Base-by-base conservation (phyloP, 2,329 filamentous ascomycete genomes). In the Cladosporium sp. region DNA sequence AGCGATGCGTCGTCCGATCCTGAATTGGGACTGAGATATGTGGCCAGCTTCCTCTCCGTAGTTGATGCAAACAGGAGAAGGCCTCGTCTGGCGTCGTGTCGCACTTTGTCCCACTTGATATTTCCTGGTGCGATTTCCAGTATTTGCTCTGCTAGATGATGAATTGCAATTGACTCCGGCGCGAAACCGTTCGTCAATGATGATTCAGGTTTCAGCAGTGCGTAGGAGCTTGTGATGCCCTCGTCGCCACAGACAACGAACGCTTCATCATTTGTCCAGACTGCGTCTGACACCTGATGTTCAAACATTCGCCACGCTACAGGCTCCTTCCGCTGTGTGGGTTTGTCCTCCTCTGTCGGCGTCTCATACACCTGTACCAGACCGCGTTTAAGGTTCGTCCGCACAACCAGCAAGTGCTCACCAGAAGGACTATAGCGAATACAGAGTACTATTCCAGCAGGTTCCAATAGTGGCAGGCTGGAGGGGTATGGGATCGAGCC, bases 181-280 rank as follows among this genome's bases (percentile, higher is more conserved):
- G 59, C 58, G 36, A 63, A 66, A 18, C 64, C 58, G 25, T 63
- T 61, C 4, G 64, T 57, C 21, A 58, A 25, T 5, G 53, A 43
- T 16, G 25, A 21, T 23, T 58, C 62, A 8, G 60, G 36, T 16
- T 58, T 58, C 18, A 14, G 28, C 16, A 64, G 36, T 23, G 54
- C 39, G 36, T 58, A 58, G 4, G 54, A 49, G 11, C 39, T 58
- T 10, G 64, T 63, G 21, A 72, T 58, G 0, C 70, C 70, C 21
- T 76, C 71, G 10, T 77, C 76, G 13, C 81, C 80, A 62, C 79
- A 81, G 13, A 82, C 78, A 11, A 80, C 74, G 66, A 83, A 82
- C 1, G 74, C 73, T 3, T 77, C 75, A 16, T 80, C 76, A 53
- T 72, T 77, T 48, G 78, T 78, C 80, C 81, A 83, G 14, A 76